Conservation (phyloP, 2,329 filamentous ascomycete genomes). For the Chrysoporthe cubensis region DNA sequence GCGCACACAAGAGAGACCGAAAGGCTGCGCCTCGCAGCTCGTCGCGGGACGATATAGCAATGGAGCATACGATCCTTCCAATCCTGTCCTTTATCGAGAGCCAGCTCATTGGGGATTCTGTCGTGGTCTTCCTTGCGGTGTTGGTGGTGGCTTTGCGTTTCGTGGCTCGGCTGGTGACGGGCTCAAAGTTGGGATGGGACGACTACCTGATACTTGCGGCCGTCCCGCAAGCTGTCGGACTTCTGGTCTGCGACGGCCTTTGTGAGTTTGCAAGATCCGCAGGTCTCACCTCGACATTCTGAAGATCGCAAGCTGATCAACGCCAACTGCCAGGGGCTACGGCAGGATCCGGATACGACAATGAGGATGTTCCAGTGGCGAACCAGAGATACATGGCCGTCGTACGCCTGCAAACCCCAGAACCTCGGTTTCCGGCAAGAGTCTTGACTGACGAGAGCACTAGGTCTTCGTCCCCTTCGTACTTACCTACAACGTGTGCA, state of each 20-base stretch:
- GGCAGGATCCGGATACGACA: slow-evolving; percentile 35
- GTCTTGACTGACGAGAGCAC: neutral
- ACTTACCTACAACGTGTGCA: slow-evolving; percentile 41
- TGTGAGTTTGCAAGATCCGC: slow-evolving; percentile 32
- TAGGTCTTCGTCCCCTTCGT: slow-evolving; percentile 45
- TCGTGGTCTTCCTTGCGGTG: slow-evolving; percentile 33
- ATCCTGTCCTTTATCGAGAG: slow-evolving; percentile 32
- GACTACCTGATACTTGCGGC: slow-evolving; percentile 37
- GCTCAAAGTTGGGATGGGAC: slow-evolving; percentile 41
- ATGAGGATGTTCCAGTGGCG: slow-evolving; percentile 30
- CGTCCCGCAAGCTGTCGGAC: slow-evolving; percentile 36
- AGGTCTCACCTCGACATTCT: neutral
- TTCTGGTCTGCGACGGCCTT: slow-evolving; percentile 38
- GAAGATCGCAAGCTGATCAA: slow-evolving; percentile 5
- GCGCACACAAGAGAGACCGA: neutral
- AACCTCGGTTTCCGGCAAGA: neutral
- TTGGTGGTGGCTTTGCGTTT: slow-evolving; percentile 35
- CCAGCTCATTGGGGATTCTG: slow-evolving; percentile 36
- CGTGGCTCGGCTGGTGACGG: slow-evolving; percentile 34
- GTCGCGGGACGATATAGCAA: neutral
- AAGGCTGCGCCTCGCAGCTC: neutral
- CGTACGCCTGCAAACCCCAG: neutral
- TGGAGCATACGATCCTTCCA: slow-evolving; percentile 29
- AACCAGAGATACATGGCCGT: slow-evolving; percentile 29
- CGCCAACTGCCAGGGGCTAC: slow-evolving; percentile 25